These are phyloP conservation scores for Salvia hispanica DNA, from an alignment of 257 asterid genomes.

Conservation along the genomic window DNA sequence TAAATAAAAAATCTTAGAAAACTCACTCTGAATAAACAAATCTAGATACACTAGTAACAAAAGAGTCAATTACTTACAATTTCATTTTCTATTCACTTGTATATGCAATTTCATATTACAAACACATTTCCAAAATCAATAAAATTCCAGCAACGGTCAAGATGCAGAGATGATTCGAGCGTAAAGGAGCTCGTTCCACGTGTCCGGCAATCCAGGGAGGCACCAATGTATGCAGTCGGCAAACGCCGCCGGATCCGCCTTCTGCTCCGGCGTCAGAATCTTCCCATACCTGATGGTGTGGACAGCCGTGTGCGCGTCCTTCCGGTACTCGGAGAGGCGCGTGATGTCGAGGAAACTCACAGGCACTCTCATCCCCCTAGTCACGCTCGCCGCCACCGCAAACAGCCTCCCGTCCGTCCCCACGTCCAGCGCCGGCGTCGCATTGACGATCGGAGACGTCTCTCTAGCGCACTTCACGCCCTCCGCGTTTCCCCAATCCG, in stretches of 20 bases:
- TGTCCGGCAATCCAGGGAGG: conserved; percentile 83
- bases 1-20: too few relatives aligned
- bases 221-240: conserved; percentile 96
- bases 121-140: too few relatives aligned
- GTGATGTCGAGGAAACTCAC: conserved; percentile 72
- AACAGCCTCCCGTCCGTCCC: conserved; percentile 71
- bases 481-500: conserved; percentile 74
- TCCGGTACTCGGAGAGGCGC: conserved; percentile 68
- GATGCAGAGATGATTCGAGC: conserved; percentile 36
- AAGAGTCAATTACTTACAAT: too few relatives aligned
- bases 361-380: conserved; percentile 49
- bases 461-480: conserved; percentile 82
- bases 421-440: conserved; percentile 59
- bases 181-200: conserved; percentile 77
- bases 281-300: conserved; percentile 82
- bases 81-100: too few relatives aligned
- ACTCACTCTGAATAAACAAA: too few relatives aligned
- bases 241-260: conserved; percentile 60
- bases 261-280: conserved; percentile 61
- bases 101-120: too few relatives aligned
- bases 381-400: conserved; percentile 50
- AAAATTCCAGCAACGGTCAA: conserved; percentile 18
- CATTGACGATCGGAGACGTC: conserved; percentile 64
- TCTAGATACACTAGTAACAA: too few relatives aligned
- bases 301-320: conserved; percentile 82